Conservation (phyloP, 2,329 filamentous ascomycete genomes). For the Arthrobotrys conoides region DNA sequence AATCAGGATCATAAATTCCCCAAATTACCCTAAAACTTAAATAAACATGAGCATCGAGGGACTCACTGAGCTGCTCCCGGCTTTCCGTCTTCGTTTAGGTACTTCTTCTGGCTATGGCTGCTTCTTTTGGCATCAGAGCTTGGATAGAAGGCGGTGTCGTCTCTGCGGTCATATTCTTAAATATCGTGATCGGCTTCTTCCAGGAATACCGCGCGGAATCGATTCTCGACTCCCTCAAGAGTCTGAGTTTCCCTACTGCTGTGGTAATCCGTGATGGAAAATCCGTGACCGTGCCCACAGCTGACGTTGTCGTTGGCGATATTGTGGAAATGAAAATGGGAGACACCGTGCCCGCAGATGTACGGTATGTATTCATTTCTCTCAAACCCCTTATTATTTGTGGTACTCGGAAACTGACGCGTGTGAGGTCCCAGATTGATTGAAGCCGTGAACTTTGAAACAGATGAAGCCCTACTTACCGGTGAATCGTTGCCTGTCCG, state of each 20-base stretch:
- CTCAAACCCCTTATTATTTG: conserved; percentile 69
- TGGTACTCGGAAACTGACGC: conserved; percentile 9
- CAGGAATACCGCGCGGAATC: conserved; percentile 72
- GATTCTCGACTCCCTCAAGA: conserved; percentile 71
- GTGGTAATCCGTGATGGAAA: conserved; percentile 71
- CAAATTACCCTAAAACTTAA: not conserved
- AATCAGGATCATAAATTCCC: conserved; percentile 16
- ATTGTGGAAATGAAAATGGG: conserved; percentile 72
- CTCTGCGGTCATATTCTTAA: conserved; percentile 73
- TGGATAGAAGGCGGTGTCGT: conserved; percentile 76
- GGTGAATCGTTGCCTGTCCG: conserved; percentile 75
- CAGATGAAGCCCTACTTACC: conserved; percentile 75
- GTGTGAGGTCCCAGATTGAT: conserved; percentile 64
- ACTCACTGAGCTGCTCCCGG: conserved; percentile 46
- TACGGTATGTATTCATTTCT: conserved; percentile 68
- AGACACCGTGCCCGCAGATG: conserved; percentile 68
- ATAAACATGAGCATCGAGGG: conserved; percentile 22
- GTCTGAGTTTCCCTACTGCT: conserved; percentile 71
- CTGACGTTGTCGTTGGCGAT: conserved; percentile 74
- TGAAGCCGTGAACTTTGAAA: conserved; percentile 74
- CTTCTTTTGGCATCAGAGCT: conserved; percentile 73
- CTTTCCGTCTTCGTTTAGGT: conserved; percentile 63
- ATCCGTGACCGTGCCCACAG: conserved; percentile 70
- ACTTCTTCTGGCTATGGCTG: conserved; percentile 73
- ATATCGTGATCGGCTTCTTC: conserved; percentile 73